Evolutionary conservation across 2,329 filamentous ascomycete genomes (phyloP), one percentile per base, ranked within the genome.

Genomic region (Cordyceps pruinosa): DNA sequence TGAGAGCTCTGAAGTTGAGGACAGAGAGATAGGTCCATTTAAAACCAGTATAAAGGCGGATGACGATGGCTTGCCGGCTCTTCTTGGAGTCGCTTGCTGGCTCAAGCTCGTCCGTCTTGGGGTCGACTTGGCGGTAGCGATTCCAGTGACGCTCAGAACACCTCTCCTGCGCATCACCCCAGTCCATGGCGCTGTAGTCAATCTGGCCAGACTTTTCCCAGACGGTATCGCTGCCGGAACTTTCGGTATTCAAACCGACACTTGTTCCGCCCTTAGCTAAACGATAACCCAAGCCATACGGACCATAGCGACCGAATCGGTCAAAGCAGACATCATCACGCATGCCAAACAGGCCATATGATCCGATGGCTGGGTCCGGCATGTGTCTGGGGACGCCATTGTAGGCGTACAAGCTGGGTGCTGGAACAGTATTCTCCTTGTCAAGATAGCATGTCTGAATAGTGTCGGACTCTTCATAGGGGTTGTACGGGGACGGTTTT

Each of bases 221-320:
- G 12, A 86, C 73, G 39, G 73, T 72, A 30, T 86, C 78, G 53
- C 80, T 82, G 75, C 87, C 89, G 21, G 88, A 80, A 34, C 77
- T 75, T 63, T 94, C 89, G 1, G 84, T 85, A 39, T 90, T 88
- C 57, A 88, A 77, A n/a, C 84, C 84, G 56, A 91, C 84, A 26
- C 82, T 83, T 0, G 82, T 72, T 23, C 91, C 91, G 15, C 91
- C 91, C 61, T 83, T 81, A 56, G 84, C 81, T 59, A 81, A 79
- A 64, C 81, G 83, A 70, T 96, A 96, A n/a, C 91, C 91, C 41
- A 91, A 75, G 0, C 91, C 91, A 66, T 96, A 96, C 0, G 90
- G 87, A 0, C 90, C 91, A 37, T 93, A 82, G 47, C 91, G 83
- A 19, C 90, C 89, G 67, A 90, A 95, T 6, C 91, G 83, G 66